These are phyloP conservation scores for Neurospora sublineolata DNA, from an alignment of 495 filamentous ascomycete genomes.

Conservation along the genomic window DNA sequence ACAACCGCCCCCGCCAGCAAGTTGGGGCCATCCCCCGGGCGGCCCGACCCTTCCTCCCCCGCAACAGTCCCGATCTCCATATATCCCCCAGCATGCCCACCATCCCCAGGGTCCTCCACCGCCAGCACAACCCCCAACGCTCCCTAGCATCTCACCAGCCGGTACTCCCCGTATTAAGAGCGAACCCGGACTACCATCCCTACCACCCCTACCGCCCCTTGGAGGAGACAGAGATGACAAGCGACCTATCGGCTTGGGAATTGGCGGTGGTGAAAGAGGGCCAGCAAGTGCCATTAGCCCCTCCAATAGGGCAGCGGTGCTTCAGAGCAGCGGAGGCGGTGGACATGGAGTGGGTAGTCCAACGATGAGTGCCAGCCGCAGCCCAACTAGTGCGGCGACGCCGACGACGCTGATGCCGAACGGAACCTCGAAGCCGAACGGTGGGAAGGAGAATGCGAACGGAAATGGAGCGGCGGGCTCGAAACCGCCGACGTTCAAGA, in stretches of 20 bases:
- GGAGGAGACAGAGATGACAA: background rate
- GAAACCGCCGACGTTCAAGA: constrained; percentile 19
- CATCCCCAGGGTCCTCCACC: background rate
- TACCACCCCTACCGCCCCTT: background rate
- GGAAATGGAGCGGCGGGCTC: constrained; percentile 11
- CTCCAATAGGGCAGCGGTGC: constrained; percentile 19
- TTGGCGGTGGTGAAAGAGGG: background rate
- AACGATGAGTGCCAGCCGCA: background rate
- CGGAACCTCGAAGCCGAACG: background rate
- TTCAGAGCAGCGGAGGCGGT: constrained; percentile 28
- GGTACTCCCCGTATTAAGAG: background rate
- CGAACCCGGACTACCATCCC: background rate
- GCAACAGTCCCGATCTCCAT: background rate
- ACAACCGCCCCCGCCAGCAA: background rate
- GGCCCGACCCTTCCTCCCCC: background rate
- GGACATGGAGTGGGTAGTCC: constrained; percentile 3
- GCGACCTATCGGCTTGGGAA: background rate
- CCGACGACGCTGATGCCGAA: background rate
- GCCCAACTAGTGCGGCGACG: background rate
- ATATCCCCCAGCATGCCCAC: background rate
- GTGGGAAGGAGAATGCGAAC: background rate
- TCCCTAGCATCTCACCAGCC: background rate
- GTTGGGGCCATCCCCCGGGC: background rate
- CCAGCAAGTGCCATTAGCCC: background rate
- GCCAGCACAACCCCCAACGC: background rate